Percentiles rank a stretch among this genome's conserved stretches.
Conservation (phyloP, 495 filamentous ascomycete genomes). For the Bryoglossum gracile region DNA sequence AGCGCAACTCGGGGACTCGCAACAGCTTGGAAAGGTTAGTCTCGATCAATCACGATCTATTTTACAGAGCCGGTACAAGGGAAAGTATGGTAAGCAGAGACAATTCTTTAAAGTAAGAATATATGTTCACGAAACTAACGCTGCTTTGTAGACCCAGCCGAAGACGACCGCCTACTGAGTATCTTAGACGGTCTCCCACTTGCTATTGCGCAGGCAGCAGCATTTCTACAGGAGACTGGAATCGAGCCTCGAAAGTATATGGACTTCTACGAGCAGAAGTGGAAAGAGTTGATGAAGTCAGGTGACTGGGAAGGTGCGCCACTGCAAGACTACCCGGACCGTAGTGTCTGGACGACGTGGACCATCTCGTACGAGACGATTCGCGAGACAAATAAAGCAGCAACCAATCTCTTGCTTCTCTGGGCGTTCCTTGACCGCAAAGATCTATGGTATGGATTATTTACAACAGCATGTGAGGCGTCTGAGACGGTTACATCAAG, state of each 20-base stretch:
- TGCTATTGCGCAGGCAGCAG: constrained; percentile 28
- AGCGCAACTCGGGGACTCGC: constrained; percentile 28
- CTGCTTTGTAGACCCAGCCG: no score
- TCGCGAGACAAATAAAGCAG: constrained; percentile 26
- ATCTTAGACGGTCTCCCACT: constrained; percentile 25
- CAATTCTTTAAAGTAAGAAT: no score
- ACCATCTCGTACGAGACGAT: constrained; percentile 37
- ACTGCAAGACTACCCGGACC: constrained; percentile 30
- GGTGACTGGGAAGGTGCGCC: constrained; percentile 23
- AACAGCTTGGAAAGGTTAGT: constrained; percentile 25
- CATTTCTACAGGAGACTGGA: constrained; percentile 25
- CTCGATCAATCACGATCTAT: constrained; percentile 32
- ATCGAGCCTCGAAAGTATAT: constrained; percentile 16
- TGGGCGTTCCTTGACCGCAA: constrained; percentile 42
- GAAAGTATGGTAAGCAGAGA: constrained; percentile 4
- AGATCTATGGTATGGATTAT: constrained; percentile 44
- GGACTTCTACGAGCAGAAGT: constrained; percentile 25
- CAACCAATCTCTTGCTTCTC: constrained; percentile 35
- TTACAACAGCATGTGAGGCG: constrained; percentile 12
- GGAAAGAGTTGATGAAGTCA: constrained; percentile 19
- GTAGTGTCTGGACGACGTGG: constrained; percentile 36
- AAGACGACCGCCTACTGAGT: constrained; percentile 11
- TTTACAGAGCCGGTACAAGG: constrained; percentile 26
- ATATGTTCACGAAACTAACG: no score
- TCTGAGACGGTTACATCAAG: no score